phyloP scores from a whole-genome alignment of 305 asterid species.

The Salvia sclarea region DNA sequence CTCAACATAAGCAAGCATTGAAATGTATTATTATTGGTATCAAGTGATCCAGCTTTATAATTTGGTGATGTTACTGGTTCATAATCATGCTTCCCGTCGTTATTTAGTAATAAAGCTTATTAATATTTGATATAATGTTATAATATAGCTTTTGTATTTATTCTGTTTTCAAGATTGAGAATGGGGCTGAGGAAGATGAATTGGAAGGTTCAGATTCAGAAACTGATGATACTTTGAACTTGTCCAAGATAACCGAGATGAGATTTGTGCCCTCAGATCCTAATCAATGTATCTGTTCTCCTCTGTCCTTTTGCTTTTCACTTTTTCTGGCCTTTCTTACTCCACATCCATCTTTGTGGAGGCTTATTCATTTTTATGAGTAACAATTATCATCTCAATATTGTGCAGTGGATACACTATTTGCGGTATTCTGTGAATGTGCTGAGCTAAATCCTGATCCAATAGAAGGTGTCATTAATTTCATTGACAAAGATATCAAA shows the following conservation, averaged over 20 bases:
- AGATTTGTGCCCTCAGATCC: conserved; percentile 91
- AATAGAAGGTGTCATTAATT: conserved; percentile 48
- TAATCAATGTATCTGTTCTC: conserved; percentile 49
- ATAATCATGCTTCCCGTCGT: neutral
- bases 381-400: conserved; percentile 6
- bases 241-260: conserved; percentile 77
- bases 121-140: neutral
- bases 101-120: neutral
- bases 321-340: neutral
- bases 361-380: neutral
- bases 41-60: neutral
- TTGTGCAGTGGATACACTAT: conserved; percentile 72
- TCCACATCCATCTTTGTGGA: neutral
- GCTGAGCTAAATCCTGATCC: conserved; percentile 97
- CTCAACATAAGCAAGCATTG: neutral
- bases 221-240: conserved; percentile 47
- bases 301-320: neutral
- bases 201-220: conserved; percentile 73
- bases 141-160: conserved; percentile 5
- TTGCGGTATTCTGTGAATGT: conserved; percentile 81
- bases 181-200: conserved; percentile 66
- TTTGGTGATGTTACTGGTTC: neutral
- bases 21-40: neutral
- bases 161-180: conserved; percentile 64
- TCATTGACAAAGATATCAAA: conserved; percentile 2